phyloP scores from a whole-genome alignment of 106 monocot genomes.

The Apostasia ramifera region DNA sequence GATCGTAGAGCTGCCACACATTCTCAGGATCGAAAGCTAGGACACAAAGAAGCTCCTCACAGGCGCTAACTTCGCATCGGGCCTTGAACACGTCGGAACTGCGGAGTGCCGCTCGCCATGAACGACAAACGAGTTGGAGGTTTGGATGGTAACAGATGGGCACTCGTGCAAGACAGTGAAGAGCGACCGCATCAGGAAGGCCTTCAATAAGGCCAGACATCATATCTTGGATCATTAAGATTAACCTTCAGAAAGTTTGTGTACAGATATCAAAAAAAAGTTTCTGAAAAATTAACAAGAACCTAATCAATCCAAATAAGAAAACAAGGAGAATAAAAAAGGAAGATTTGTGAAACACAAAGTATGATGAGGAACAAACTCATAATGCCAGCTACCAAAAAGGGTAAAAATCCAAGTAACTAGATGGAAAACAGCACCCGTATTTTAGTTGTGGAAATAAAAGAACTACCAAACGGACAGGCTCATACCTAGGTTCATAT shows the following conservation, averaged over 20 bases:
- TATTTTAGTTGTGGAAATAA: too few species aligned
- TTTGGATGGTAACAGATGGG: slow-evolving; percentile 55
- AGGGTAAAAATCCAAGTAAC: too few species aligned
- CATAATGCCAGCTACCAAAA: too few species aligned
- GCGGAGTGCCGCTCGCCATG: slow-evolving; percentile 60
- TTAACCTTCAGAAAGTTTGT: neutral
- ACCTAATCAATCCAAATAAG: too few species aligned
- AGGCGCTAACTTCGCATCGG: slow-evolving; percentile 41
- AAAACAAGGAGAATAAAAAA: too few species aligned
- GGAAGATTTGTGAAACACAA: too few species aligned
- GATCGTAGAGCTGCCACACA: slow-evolving; percentile 88
- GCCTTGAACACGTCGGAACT: slow-evolving; percentile 49
- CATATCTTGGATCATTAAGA: slow-evolving; percentile 19
- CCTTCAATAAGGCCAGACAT: slow-evolving; percentile 71
- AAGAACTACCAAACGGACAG: too few species aligned
- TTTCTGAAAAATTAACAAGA: too few species aligned
- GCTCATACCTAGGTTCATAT: too few species aligned
- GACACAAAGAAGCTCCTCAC: slow-evolving; percentile 76
- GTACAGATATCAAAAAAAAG: neutral
- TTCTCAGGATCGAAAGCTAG: slow-evolving; percentile 95
- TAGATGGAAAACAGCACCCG: too few species aligned
- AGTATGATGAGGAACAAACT: too few species aligned
- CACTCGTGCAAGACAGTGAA: slow-evolving; percentile 79
- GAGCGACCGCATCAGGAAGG: slow-evolving; percentile 75
- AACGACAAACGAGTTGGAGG: slow-evolving; percentile 58